Conservation (phyloP, 305 asterid genomes). For the Lippia alba region DNA sequence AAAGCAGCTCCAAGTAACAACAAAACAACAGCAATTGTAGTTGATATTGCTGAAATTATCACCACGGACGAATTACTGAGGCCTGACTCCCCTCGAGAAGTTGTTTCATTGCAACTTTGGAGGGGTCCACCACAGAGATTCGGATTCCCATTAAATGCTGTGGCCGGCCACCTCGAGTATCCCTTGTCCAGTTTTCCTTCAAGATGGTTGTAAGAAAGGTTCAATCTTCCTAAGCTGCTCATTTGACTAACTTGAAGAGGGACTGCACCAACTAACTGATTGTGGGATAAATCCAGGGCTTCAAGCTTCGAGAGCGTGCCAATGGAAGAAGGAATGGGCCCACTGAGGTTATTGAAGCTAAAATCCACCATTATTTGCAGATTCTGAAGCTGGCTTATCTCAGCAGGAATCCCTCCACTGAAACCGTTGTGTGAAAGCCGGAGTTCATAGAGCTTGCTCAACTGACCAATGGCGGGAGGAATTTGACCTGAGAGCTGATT, state of each 20-base stretch:
- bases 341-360: slow-evolving; percentile 78
- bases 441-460: slow-evolving; percentile 73
- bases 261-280: slow-evolving; percentile 64
- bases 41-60: slow-evolving; percentile 64
- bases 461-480: slow-evolving; percentile 66
- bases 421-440: slow-evolving; percentile 70
- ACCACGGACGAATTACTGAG: slow-evolving; percentile 58
- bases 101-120: slow-evolving; percentile 47
- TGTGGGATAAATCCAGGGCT: slow-evolving; percentile 85
- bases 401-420: slow-evolving; percentile 71
- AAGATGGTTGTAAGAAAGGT: slow-evolving; percentile 79
- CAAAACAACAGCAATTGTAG: slow-evolving; percentile 52
- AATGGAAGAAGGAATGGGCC: slow-evolving; percentile 65
- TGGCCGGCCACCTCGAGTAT: slow-evolving; percentile 74
- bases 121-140: slow-evolving; percentile 86
- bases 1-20: slow-evolving; percentile 69
- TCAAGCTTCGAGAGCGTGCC: slow-evolving; percentile 76
- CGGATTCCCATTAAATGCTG: slow-evolving; percentile 65
- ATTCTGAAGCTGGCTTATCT: slow-evolving; percentile 73
- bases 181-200: slow-evolving; percentile 69
- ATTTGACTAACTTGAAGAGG: slow-evolving; percentile 71
- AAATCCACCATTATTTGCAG: slow-evolving; percentile 78
- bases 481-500: slow-evolving; percentile 73
- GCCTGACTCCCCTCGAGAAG: slow-evolving; percentile 37
- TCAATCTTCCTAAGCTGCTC: slow-evolving; percentile 80